Base-by-base conservation (phyloP, 1,139 yeast genomes). In the Pichia norvegensis region DNA sequence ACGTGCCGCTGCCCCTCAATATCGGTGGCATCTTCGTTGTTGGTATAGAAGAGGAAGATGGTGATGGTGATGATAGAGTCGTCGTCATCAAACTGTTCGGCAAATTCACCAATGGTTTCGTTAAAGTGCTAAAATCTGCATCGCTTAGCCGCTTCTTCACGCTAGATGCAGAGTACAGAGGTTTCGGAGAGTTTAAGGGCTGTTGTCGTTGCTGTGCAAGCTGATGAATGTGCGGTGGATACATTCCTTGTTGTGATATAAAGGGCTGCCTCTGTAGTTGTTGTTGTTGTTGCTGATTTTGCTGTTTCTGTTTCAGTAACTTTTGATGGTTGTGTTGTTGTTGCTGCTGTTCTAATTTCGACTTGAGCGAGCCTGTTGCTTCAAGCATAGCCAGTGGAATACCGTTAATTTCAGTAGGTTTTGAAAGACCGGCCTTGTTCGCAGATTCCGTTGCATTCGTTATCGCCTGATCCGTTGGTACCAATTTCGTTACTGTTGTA, bases 401-500 rank as follows among this genome's bases (percentile, higher is more conserved):
- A 53, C 95, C 95, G 57, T 84, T 84, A 52, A 85, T 85, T 56
- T 79, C 83, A 29, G 78, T 67, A 2, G 84, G 83, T 52, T 72
- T 73, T 33, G 78, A 63, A 44, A 72, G 55, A 11, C 78, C 80
- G 13, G 76, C 77, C 33, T 71, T 73, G 17, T 67, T 61, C 1
- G 81, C 82, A 41, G 63, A 64, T 1, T 74, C 73, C 31, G 76
- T 74, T 47, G 78, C 78, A 44, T 78, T 73, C 53, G 62, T 63
- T 70, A 85, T 72, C 0, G 94, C 94, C 54, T 76, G 78, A 58
- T 81, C 85, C 0, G 96, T 86, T 2, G 96, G 96, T 1, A 87
- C 92, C 54, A 88, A 72, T 0, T 92, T 87, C 0, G 96, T 87
- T 20, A 87, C 74, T 0, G 96, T 86, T 0, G 97, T 88, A 47